phyloP scores from a whole-genome alignment of 208 protist species.

The Phytomonas sp. region DNA sequence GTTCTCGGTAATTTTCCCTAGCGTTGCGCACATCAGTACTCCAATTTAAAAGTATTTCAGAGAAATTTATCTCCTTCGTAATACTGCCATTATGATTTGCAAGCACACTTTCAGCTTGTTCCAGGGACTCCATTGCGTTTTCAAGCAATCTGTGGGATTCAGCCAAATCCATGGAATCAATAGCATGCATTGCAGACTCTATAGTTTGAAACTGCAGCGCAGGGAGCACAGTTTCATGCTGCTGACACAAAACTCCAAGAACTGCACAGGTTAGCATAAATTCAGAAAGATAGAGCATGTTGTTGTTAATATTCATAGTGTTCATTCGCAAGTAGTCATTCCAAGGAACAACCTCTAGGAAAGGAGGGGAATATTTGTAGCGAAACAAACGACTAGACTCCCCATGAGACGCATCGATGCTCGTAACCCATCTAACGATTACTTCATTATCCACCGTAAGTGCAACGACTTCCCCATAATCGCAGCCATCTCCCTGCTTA shows the following conservation, averaged over 20 bases:
- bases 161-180: constrained; percentile 50
- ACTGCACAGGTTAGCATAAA: constrained; percentile 59
- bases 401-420: constrained; percentile 28
- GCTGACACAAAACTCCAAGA: constrained; percentile 56
- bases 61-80: not conserved
- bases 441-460: constrained; percentile 43
- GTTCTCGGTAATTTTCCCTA: constrained; percentile 24
- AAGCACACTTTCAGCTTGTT: constrained; percentile 13
- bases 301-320: constrained; percentile 26
- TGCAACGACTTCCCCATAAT: constrained; percentile 67
- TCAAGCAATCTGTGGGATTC: constrained; percentile 9
- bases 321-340: constrained; percentile 37
- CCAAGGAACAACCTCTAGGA: constrained; percentile 63
- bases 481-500: constrained; percentile 50
- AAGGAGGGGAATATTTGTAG: constrained; percentile 49
- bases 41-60: not conserved
- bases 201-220: constrained; percentile 73
- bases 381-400: constrained; percentile 36
- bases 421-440: constrained; percentile 60
- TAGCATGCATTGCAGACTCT: constrained; percentile 50
- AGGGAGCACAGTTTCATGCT: constrained; percentile 56
- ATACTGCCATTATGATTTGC: constrained; percentile 15
- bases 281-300: constrained; percentile 23
- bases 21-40: not conserved
- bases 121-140: not conserved